Base-by-base conservation (phyloP, 2,329 filamentous ascomycete species). In the Exophiala viscosa region DNA sequence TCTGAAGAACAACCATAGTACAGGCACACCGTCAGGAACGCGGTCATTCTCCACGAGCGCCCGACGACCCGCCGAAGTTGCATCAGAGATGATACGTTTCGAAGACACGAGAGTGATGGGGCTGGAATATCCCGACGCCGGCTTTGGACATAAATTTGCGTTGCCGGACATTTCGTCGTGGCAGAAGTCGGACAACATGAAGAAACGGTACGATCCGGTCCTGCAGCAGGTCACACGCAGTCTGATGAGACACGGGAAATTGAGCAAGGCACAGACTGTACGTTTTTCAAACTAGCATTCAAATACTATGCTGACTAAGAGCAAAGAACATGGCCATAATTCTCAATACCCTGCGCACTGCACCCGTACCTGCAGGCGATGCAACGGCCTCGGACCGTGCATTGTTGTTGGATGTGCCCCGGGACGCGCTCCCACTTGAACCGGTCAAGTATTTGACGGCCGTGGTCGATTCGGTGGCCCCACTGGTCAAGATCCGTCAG, bases 391-490 rank as follows among this genome's bases (percentile, higher is more conserved):
- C 52, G 35, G 44, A 51, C 35, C 36, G 39, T n/a, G 38, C 35
- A 3, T 38, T 57, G 48, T 85, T 86, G 13, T 81, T 93, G 28
- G 75, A 92, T 32, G 89, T 91, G 1, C 88, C 90, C 1, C 77
- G 88, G 18, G 76, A 80, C 3, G 85, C 92, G 63, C 85, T 99
- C 8, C 90, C 93, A 2, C 82, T 96, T 31, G 88, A 96, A 70
- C 93, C 93, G 1, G 79, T 95, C 49, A 81, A 88, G 49, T 99
- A 97, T 74, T 84, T 99, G 43, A 89, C 87, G 10, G 79, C 95
- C 31, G 90, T 91, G 31, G 85, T 99, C 65, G 93, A 99, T 77
- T 95, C 89, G 8, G 86, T 99, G 18, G 89, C 91, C 1, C 93
- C 93, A 8, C 80, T 99, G 13, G 76, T 99, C 65, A 86, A 87